Conservation (phyloP, 2,329 filamentous ascomycete species). For the Tothia fuscella region DNA sequence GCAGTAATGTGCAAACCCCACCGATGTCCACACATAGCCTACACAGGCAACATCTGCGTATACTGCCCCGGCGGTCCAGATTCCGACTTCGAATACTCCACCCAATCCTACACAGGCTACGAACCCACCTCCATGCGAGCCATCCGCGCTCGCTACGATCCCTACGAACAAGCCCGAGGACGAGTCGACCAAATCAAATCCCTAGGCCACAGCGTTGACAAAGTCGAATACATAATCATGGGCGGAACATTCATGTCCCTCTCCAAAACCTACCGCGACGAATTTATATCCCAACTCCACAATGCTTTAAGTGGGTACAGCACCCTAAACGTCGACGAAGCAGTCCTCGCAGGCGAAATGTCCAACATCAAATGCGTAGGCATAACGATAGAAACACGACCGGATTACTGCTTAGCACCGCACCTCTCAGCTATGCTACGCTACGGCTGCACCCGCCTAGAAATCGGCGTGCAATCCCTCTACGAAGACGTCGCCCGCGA, state of each 20-base stretch:
- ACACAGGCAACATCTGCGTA: conserved; percentile 97
- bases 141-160: conserved; percentile 92
- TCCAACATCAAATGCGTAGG: conserved; percentile 96
- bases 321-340: conserved; percentile 87
- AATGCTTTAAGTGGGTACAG: conserved; percentile 96
- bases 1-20: conserved; percentile 99
- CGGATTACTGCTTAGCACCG: conserved; percentile 93
- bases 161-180: conserved; percentile 92
- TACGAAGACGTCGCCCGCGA: conserved; percentile 98
- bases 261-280: conserved; percentile 74
- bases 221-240: conserved; percentile 99
- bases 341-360: conserved; percentile 88
- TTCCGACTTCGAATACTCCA: conserved; percentile 98
- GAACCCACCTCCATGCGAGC: conserved; percentile 98
- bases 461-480: conserved; percentile 89
- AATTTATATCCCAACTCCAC: conserved; percentile 90
- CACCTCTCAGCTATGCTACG: conserved; percentile 91
- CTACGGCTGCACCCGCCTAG: conserved; percentile 92
- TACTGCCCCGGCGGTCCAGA: conserved; percentile 97
- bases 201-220: conserved; percentile 92
- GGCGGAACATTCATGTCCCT: conserved; percentile 98
- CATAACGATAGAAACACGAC: conserved; percentile 94
- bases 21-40: conserved; percentile 92
- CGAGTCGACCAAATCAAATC: conserved; percentile 94
- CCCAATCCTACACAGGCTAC: conserved; percentile 96